A percentile compares a stretch with the other conserved stretches of the same genome.
Evolutionary conservation across 805 yeast genomes (phyloP).

Genomic region (Saccharomycopsis sp.): DNA sequence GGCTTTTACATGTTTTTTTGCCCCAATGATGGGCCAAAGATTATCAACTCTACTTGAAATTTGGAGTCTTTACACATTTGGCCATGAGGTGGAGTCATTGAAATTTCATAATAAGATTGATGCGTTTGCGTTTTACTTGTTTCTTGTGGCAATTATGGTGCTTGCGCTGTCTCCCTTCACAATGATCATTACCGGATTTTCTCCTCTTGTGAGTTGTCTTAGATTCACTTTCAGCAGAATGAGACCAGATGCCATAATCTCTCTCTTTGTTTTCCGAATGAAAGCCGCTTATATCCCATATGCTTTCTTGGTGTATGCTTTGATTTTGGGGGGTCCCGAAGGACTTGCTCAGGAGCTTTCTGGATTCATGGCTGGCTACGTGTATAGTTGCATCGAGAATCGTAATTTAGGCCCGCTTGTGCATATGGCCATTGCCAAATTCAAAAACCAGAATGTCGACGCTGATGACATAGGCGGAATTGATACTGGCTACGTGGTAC

Average conservation of each 20-base stretch:
- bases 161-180: not conserved
- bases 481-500: too few species aligned
- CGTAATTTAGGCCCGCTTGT: not conserved
- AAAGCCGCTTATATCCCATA: not conserved
- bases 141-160: not conserved
- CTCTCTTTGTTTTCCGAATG: not conserved
- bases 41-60: not conserved
- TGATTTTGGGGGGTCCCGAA: not conserved
- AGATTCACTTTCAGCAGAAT: conserved; percentile 1
- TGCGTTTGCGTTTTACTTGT: not conserved
- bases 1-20: conserved; percentile 2
- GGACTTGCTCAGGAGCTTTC: not conserved
- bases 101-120: not conserved
- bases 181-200: not conserved
- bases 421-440: too few species aligned
- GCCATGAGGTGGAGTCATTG: not conserved
- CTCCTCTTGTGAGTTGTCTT: not conserved
- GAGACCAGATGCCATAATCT: not conserved
- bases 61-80: not conserved
- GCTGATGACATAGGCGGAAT: too few species aligned
- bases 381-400: conserved; percentile 3
- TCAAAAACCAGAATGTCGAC: too few species aligned
- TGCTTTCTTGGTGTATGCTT: not conserved
- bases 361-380: conserved; percentile 3
- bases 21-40: conserved; percentile 2